Evolutionary conservation across 257 asterid species (phyloP).

Genomic region (Cordia subcordata): DNA sequence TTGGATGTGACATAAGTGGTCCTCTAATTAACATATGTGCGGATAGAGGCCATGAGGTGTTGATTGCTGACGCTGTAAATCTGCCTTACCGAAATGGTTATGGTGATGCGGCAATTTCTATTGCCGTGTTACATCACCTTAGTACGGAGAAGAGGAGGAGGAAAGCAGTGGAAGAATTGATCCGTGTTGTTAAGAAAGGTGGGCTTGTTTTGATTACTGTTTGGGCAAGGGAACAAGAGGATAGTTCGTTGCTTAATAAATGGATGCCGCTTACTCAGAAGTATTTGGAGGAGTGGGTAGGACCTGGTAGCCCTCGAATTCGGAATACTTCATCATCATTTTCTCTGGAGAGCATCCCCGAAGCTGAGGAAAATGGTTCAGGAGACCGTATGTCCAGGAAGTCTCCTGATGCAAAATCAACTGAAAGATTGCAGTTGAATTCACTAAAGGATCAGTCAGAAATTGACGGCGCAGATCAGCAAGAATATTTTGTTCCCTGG

Average conservation of each 20-base stretch:
- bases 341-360: constrained; percentile 74
- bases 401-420: constrained; percentile 17
- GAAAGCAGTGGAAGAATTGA: constrained; percentile 80
- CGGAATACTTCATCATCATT: constrained; percentile 44
- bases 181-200: constrained; percentile 71
- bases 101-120: constrained; percentile 93
- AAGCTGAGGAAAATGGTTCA: constrained; percentile 46
- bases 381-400: constrained; percentile 20
- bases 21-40: constrained; percentile 74
- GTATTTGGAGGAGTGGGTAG: constrained; percentile 85
- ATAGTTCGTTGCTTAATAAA: constrained; percentile 61
- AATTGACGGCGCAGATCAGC: constrained; percentile 38
- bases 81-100: constrained; percentile 82
- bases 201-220: constrained; percentile 89
- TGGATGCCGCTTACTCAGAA: constrained; percentile 87
- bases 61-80: constrained; percentile 93
- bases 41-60: constrained; percentile 78
- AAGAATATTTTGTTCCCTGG: constrained; percentile 97
- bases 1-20: constrained; percentile 86
- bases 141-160: constrained; percentile 84
- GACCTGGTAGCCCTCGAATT: constrained; percentile 73
- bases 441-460: constrained; percentile 20
- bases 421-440: constrained; percentile 14
- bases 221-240: constrained; percentile 98
- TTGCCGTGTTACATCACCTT: constrained; percentile 92